Base-by-base conservation (phyloP, 495 filamentous ascomycete species). In the Amorphotheca resinae region DNA sequence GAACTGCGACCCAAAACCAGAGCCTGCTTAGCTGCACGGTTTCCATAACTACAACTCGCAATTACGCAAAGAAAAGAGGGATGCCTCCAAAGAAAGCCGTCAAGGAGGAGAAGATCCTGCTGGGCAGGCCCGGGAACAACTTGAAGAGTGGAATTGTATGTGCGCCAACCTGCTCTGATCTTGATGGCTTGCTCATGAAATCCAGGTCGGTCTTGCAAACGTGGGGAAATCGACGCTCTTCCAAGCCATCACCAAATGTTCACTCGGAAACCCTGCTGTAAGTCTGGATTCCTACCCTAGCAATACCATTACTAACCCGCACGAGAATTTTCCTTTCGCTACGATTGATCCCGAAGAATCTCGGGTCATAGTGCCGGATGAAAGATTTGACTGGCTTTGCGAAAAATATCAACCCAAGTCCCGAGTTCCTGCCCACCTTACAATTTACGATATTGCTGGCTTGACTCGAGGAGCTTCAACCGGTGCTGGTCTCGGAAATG, bases 171-270 rank as follows among this genome's bases (percentile, higher is more conserved):
- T 28, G 25, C 25, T 28, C 11, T 11, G 25, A 41, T 40, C 56
- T 4, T 22, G 51, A 53, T 18, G 33, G 26, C 9, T 22, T 12
- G 26, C 35, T 53, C 32, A 52, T 38, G 22, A 9, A 47, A 49
- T 46, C 53, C 64, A 95, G 87, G 87, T 98, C 60, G 93, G 93
- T 65, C 80, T 99, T 59, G 93, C 93, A 58, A 99, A 99, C 64
- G 93, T 99, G 50, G 93, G 93, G 60, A 99, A 99, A 68, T 99
- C 93, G 45, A 99, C 93, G 18, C 81, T 99, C 55, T 99, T 99
- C 73, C 93, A 99, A 68, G 87, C 93, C 51, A 95, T 99, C 70
- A 99, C 93, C 50, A 95, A 94, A 72, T 95, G 82, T 64, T 79
- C 77, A 49, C 76, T 99, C 54, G 93, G 93, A 67, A 99, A 99